Evolutionary conservation across 2,329 filamentous ascomycete genomes (phyloP).

Genomic region (Calonectria crousiana): DNA sequence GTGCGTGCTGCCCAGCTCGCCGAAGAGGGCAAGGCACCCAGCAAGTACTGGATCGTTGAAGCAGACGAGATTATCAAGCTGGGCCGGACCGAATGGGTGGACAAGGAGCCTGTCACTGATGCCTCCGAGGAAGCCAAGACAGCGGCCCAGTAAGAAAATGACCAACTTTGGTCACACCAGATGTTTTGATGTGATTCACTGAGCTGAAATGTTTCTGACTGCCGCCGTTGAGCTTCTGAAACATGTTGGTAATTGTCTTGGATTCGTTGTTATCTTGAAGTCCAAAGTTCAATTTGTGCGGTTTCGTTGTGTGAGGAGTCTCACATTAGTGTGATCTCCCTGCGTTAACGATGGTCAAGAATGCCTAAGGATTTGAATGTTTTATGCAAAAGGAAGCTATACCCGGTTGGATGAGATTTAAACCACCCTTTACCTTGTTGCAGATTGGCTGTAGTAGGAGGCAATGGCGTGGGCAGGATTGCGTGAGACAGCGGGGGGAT

Average conservation of each 20-base stretch:
- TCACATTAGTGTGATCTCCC: not conserved
- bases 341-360: not conserved
- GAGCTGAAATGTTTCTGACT: not conserved
- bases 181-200: not conserved
- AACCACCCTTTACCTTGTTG: not conserved
- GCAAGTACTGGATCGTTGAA: constrained; percentile 72
- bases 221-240: too few species aligned
- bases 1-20: constrained; percentile 71
- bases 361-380: not conserved
- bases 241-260: not conserved
- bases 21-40: constrained; percentile 68
- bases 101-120: constrained; percentile 13
- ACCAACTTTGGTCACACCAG: not conserved
- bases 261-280: too few species aligned
- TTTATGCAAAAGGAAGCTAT: not conserved
- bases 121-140: constrained; percentile 27
- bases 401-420: not conserved
- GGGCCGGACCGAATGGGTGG: constrained; percentile 70
- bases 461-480: constrained; percentile 4
- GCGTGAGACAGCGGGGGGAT: constrained; percentile 18
- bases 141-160: not conserved
- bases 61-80: constrained; percentile 74
- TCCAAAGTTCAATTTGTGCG: not conserved
- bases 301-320: not conserved
- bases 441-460: not conserved